Evolutionary conservation across 2,329 filamentous ascomycete genomes (phyloP), one percentile per base, ranked within the genome.

Genomic region (Trichophaea hybrida): DNA sequence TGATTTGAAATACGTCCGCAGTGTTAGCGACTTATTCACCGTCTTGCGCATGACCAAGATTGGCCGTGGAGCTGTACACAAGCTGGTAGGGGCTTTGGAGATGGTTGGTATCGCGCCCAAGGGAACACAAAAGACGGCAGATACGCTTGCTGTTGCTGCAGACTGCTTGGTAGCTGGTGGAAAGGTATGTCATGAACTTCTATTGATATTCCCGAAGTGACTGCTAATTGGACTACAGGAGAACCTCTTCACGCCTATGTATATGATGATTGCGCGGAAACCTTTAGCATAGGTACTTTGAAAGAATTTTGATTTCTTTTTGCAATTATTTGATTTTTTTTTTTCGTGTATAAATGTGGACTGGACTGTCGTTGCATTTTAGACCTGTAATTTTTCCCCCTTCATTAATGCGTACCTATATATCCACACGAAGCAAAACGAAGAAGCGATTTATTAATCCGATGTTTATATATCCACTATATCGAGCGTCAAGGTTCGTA

Each of bases 241-340:
- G 76, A 86, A 94, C 73, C 80, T 97, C n/a, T 97, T 97, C 75
- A 97, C 91, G 1, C 91, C 91, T 59, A 97, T 97, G 91, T 96
- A 95, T 75, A 77, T 97, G 70, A 96, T 96, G 88, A 81, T 96
- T 61, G 91, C 82, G 62, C 83, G 87, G 74, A 96, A 96, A 79
- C 88, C 91, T 57, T 58, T 64, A 58, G 59, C 59, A 31, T 56
- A 61, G 53, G 24, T 48, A 12, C 34, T 37, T 35, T 34, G n/a
- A n/a, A 46, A 7, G 40, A 46, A 12, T 33, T 8, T 13, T 5
- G 50, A 32, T 34, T 35, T 53, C 37, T 10, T 3, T 34, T 5
- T 46, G n/a, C 24, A 17, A 34, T 1, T 34, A 4, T 34, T 33
- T n/a, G n/a, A n/a, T 33, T 52, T 34, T 52, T 52, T 34, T 34